Base-by-base conservation (phyloP, 2,329 filamentous ascomycete species). In the Xylaria sp. region DNA sequence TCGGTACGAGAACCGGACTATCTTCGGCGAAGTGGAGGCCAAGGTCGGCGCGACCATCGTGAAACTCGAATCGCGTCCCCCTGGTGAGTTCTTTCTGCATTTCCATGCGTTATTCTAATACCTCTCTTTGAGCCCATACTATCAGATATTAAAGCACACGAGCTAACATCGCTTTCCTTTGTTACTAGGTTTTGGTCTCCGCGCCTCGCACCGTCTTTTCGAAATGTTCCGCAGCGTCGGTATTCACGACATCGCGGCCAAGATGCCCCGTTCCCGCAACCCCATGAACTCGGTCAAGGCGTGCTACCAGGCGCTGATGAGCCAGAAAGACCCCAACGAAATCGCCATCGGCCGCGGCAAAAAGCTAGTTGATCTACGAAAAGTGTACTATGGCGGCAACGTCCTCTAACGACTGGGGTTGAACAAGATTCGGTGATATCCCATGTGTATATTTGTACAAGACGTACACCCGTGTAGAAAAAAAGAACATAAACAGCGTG, bases 221-320 rank as follows among this genome's bases (percentile, higher is more conserved):
- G 95, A 99, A 81, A 94, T 99, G 85, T 94, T 93, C 78, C 91
- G 93, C 71, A 90, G 90, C 57, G 92, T 90, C 46, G 96, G 96
- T 72, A 93, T 99, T 76, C 86, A 91, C 71, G 96, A 99, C 79
- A 87, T 99, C 39, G 88, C 94, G 18, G 94, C 93, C 57, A 87
- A 88, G 73, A 94, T 97, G 70, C 90, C 91, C 43, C 91, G 95
- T 53, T 93, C 93, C 70, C 89, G 94, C 76, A 98, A 97, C 85
- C 93, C 94, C 74, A 97, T 98, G 94, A 99, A 99, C 84, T 93
- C 94, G 20, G 92, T 97, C 82, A 97, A 97, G 84, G 96, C 96
- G 15, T 88, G 93, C 46, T 93, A 92, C 81, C 81, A 95, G 80
- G 95, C 94, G 5, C 84, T 99, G 70, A 87, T 89, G 80, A 91